A percentile compares a stretch with the other conserved stretches of the same genome.
phyloP scores from a whole-genome alignment of 2,329 filamentous ascomycete species.

The Rugonectria rugulosa region DNA sequence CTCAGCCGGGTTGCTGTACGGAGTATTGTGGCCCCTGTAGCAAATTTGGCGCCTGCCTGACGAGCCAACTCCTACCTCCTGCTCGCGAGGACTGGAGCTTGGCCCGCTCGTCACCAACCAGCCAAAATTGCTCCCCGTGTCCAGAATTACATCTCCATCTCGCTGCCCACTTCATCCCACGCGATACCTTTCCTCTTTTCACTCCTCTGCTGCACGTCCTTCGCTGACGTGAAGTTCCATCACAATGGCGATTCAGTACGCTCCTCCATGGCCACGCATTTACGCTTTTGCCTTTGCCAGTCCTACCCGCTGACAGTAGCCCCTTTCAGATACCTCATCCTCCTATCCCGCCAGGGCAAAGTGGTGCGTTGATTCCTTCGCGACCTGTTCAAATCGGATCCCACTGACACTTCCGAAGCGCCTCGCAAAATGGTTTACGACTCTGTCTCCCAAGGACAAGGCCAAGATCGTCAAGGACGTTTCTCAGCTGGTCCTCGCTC shows the following conservation, averaged over 20 bases:
- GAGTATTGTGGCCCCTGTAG: constrained; percentile 17
- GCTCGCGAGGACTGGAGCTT: constrained; percentile 1
- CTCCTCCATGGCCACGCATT: constrained; percentile 22
- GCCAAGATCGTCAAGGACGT: constrained; percentile 99
- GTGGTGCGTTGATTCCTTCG: constrained; percentile 71
- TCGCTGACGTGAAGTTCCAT: constrained; percentile 30
- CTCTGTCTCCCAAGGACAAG: constrained; percentile 96
- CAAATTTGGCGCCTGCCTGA: not conserved
- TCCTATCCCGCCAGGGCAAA: constrained; percentile 98
- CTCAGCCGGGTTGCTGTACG: constrained; percentile 8
- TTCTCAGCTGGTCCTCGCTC: constrained; percentile 93
- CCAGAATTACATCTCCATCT: constrained; percentile 35
- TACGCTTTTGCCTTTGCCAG: constrained; percentile 4
- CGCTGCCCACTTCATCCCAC: constrained; percentile 24
- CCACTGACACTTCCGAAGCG: constrained; percentile 65
- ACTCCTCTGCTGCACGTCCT: constrained; percentile 30
- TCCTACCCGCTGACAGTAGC: constrained; percentile 30
- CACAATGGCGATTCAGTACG: constrained; percentile 57
- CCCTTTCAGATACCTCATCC: constrained; percentile 87
- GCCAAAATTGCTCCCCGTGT: constrained; percentile 40
- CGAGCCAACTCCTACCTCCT: too few relatives aligned
- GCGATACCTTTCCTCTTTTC: constrained; percentile 18
- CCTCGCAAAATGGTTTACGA: constrained; percentile 99
- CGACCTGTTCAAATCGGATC: constrained; percentile 10
- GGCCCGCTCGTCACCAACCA: constrained; percentile 40